Conservation (phyloP, 441 rosid genomes). For the Pelargonium citronellum region DNA sequence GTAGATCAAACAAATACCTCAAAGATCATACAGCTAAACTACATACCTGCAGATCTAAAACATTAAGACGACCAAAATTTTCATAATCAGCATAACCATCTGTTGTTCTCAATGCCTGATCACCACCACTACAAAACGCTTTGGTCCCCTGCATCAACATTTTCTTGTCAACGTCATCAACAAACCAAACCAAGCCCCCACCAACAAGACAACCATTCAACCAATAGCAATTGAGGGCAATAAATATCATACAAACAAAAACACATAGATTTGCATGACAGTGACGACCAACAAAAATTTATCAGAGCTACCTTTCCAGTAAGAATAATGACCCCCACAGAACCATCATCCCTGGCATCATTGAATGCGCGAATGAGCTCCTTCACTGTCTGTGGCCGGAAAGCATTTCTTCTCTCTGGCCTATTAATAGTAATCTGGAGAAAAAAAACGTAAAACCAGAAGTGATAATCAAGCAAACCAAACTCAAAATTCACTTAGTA, state of each 20-base stretch:
- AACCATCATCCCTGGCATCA: slow-evolving; percentile 76
- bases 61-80: slow-evolving; percentile 65
- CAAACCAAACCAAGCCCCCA: slow-evolving; percentile 7
- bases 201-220: background rate
- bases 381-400: slow-evolving; percentile 66
- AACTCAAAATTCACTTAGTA: background rate
- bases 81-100: slow-evolving; percentile 76
- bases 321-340: slow-evolving; percentile 72
- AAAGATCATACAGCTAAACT: background rate
- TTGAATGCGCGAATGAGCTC: slow-evolving; percentile 68
- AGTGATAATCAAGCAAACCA: background rate
- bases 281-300: background rate
- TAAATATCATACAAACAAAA: background rate
- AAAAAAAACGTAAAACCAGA: slow-evolving; percentile 1
- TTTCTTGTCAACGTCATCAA: background rate
- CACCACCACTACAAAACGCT: slow-evolving; percentile 93
- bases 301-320: slow-evolving; percentile 58
- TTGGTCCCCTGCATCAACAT: slow-evolving; percentile 59
- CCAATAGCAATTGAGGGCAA: background rate
- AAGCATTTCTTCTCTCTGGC: slow-evolving; percentile 78
- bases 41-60: slow-evolving; percentile 74
- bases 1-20: background rate
- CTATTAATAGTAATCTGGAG: slow-evolving; percentile 74
- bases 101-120: slow-evolving; percentile 61
- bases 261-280: slow-evolving; percentile 4